These are phyloP conservation scores for Notholithocarpus densiflorus DNA, from an alignment of 306 rosid species.

Conservation along the genomic window DNA sequence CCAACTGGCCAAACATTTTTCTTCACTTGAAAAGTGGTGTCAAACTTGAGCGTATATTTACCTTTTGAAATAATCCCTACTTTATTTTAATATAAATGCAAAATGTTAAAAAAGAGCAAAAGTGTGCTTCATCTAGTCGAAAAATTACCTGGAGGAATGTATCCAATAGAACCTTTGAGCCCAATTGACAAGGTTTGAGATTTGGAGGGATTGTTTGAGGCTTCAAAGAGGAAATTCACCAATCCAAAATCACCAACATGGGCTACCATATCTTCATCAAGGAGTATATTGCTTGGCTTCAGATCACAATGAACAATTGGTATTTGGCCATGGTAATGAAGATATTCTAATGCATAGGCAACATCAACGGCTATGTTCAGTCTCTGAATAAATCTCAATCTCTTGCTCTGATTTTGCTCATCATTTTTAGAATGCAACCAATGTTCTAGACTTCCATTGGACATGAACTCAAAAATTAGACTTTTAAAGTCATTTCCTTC, in stretches of 20 bases:
- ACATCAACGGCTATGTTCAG: background rate
- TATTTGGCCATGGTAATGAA: background rate
- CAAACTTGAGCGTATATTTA: no score
- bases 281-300: slow-evolving; percentile 35
- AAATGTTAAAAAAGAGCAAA: no score
- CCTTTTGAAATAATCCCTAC: background rate
- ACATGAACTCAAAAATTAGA: slow-evolving; percentile 34
- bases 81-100: no score
- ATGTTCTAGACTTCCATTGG: slow-evolving; percentile 31
- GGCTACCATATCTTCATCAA: slow-evolving; percentile 29
- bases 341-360: background rate
- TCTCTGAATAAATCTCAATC: slow-evolving; percentile 5
- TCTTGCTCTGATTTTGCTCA: background rate
- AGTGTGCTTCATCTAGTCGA: background rate
- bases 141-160: slow-evolving; percentile 23
- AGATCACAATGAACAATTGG: slow-evolving; percentile 32
- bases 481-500: slow-evolving; percentile 41
- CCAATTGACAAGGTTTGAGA: background rate
- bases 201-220: background rate
- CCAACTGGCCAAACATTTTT: no score
- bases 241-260: slow-evolving; percentile 31
- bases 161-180: slow-evolving; percentile 35
- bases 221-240: slow-evolving; percentile 29
- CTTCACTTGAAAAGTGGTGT: no score
- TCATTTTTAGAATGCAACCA: slow-evolving; percentile 30